Base-by-base conservation (phyloP, 176 grass and related monocot genomes). In the Cenchrus americanus region DNA sequence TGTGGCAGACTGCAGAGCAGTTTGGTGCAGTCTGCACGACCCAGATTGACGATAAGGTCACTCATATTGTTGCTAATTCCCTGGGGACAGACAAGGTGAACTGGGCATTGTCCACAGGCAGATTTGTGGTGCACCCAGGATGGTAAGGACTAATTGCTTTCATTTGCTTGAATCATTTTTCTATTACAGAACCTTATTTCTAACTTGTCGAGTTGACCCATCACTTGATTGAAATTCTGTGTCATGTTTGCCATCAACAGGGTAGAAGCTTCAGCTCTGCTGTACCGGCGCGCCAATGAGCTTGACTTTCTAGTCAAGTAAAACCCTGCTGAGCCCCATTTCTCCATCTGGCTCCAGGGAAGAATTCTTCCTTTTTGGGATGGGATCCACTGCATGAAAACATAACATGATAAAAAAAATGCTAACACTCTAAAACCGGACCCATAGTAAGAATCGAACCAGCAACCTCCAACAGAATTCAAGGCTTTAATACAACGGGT, bases 61-160 rank as follows among this genome's bases (percentile, higher is more conserved):
- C 96, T 63, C 96, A 99, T 90, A 89, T 99, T n/a, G 93, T 99
- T 4, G 96, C 96, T 71, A 91, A 99, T 81, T 96, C 96, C 49
- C 93, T 87, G 2, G 96, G 96, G 41, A 99, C 96, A 10, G 96
- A 96, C 85, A 99, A 99, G 91, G 96, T 99, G 89, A 96, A 99
- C 58, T 96, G 96, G 96, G 96, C 93, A 66, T 47, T 96, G 47
- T 93, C 94, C 22, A 94, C 82, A 24, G 86, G 91, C 75, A 89
- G 84, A 96, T 96, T 99, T 32, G 96, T 99, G 24, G 96, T 99
- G 85, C 89, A 92, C 86, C 93, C 96, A 64, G 89, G 93, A 85
- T 99, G 96, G 96, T 99, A 87, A 96, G 96, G 65, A 83, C 92
- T 78, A 70, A 21, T 14, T 69, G 42, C 23, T 55, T 62, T 43